A percentile compares a stretch with the other conserved stretches of the same genome.
Conservation (phyloP, 2,329 filamentous ascomycete species). For the Colletotrichum tamarilloi region DNA sequence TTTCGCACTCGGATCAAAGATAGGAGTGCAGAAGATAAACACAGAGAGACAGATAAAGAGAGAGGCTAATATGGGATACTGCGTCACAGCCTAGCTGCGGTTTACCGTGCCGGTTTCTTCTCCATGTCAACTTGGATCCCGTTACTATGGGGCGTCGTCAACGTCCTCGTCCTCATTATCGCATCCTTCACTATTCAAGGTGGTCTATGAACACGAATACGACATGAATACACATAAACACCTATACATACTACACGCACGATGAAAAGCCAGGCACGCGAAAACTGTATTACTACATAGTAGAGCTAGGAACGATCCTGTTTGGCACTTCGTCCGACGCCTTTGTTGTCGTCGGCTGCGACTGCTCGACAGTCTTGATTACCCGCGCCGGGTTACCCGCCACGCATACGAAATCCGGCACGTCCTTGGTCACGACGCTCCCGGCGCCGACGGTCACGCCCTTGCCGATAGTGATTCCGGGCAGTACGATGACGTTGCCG, state of each 20-base stretch:
- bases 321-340: conserved; percentile 16
- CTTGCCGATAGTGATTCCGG: conserved; percentile 81
- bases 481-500: conserved; percentile 76
- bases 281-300: conserved; percentile 20
- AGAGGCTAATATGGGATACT: conserved; percentile 33
- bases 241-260: not conserved
- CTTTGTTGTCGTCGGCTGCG: conserved; percentile 28
- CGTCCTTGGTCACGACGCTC: conserved; percentile 83
- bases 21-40: too few relatives aligned
- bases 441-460: conserved; percentile 82
- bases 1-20: not conserved
- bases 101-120: conserved; percentile 86
- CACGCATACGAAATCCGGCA: conserved; percentile 71
- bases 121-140: conserved; percentile 96
- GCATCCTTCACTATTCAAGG: conserved; percentile 95
- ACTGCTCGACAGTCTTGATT: conserved; percentile 55
- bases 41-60: not conserved
- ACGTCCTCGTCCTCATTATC: conserved; percentile 82
- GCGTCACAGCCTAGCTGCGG: conserved; percentile 74
- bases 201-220: conserved; percentile 68
- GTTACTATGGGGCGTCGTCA: conserved; percentile 87
- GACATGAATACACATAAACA: not conserved
- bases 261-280: not conserved
- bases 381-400: conserved; percentile 76
- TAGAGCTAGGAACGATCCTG: conserved; percentile 28